A percentile compares a stretch with the other conserved stretches of the same genome.
Conservation (phyloP, 768 basidiomycete genomes). For the Russula sp. region DNA sequence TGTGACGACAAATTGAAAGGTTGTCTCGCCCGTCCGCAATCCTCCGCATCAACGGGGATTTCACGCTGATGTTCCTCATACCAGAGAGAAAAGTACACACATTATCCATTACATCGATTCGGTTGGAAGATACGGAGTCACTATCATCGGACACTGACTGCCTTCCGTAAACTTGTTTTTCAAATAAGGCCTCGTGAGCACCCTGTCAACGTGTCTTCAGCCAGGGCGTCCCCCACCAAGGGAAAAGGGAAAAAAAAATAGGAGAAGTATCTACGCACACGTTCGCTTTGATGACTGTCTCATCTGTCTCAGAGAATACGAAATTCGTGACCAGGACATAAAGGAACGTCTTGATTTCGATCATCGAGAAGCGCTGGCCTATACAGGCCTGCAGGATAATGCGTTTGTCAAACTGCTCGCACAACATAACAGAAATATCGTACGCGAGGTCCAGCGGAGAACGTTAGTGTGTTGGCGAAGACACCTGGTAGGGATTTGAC, state of each 20-base stretch:
- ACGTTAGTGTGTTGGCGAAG: constrained; percentile 67
- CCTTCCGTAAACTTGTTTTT: constrained; percentile 25
- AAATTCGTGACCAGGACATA: constrained; percentile 70
- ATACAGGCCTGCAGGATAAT: constrained; percentile 63
- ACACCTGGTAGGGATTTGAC: constrained; percentile 66
- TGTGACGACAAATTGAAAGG: background rate
- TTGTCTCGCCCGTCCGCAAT: background rate
- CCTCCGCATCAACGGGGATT: background rate
- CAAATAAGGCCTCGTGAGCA: constrained; percentile 29
- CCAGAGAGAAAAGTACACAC: background rate
- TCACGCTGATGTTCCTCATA: background rate
- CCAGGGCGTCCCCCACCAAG: background rate
- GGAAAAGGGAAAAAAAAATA: background rate
- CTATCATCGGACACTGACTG: constrained; percentile 30
- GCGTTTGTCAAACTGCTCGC: constrained; percentile 1
- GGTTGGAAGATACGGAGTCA: constrained; percentile 17
- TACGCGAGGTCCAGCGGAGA: constrained; percentile 80
- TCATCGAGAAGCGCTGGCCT: constrained; percentile 76
- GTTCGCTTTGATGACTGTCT: constrained; percentile 75
- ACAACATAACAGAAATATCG: constrained; percentile 34
- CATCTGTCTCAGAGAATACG: constrained; percentile 70
- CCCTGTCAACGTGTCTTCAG: constrained; percentile 14
- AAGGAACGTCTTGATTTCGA: constrained; percentile 78
- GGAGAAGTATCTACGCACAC: constrained; percentile 40
- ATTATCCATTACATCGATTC: constrained; percentile 2